These are phyloP conservation scores for Diophrys sp. DNA, from an alignment of 73 alveolate genomes.

Conservation along the genomic window DNA sequence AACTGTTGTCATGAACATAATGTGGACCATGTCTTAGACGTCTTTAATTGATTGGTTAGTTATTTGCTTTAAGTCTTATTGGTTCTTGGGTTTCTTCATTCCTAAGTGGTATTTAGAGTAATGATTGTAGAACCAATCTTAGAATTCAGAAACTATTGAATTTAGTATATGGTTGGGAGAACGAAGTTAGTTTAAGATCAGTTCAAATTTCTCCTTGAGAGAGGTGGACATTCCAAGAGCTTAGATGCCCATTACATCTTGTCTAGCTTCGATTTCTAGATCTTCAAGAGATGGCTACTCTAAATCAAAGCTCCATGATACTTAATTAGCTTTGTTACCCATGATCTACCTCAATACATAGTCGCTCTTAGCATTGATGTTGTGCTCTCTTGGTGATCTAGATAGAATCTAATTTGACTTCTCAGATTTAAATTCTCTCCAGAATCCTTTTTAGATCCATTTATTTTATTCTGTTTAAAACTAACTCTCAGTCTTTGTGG, in stretches of 20 bases:
- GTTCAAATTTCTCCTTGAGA: neutral
- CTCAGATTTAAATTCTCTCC: neutral
- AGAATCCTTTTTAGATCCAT: neutral
- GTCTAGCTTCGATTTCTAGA: no score
- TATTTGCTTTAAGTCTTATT: neutral
- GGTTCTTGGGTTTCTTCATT: neutral
- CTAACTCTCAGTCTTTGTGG: neutral
- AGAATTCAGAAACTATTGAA: neutral
- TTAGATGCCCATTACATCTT: neutral
- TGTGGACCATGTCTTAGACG: neutral
- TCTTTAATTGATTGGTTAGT: neutral
- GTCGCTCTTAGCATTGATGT: neutral
- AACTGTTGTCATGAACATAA: constrained; percentile 1
- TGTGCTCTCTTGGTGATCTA: neutral
- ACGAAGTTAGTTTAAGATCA: neutral
- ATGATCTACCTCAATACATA: neutral
- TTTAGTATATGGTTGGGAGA: neutral
- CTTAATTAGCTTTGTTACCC: neutral
- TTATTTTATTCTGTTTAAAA: neutral
- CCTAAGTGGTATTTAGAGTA: neutral
- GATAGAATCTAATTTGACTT: neutral
- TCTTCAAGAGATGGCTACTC: neutral
- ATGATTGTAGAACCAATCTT: neutral
- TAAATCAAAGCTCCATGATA: neutral
- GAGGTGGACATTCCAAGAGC: neutral